Evolutionary conservation across 345 rosid species (phyloP).

Genomic region (Sapria himalayana): DNA sequence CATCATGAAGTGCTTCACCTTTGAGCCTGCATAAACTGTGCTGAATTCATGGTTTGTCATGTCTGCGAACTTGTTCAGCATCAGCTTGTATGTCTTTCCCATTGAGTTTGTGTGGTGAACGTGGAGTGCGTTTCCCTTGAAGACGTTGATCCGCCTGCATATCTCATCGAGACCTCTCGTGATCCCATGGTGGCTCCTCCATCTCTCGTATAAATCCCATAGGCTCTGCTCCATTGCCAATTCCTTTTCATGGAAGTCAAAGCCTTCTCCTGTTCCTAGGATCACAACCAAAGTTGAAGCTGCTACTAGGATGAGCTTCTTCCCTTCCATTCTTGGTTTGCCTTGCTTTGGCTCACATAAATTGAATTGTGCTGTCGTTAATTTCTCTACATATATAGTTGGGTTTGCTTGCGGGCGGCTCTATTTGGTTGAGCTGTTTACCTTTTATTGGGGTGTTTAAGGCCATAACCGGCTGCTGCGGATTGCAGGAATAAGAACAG

Average conservation of each 20-base stretch:
- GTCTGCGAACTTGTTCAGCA: conserved; percentile 72
- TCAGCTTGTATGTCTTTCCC: conserved; percentile 61
- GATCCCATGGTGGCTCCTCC: conserved; percentile 76
- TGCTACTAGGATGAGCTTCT: conserved; percentile 13
- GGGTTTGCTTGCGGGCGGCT: no score
- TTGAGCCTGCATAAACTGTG: conserved; percentile 38
- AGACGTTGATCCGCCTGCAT: conserved; percentile 47
- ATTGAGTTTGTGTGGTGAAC: conserved; percentile 47
- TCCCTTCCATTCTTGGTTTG: conserved; percentile 11
- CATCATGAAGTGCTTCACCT: conserved; percentile 50
- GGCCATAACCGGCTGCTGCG: no score
- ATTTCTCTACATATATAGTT: no score
- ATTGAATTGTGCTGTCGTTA: no score
- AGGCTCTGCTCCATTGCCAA: conserved; percentile 39
- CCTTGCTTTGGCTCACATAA: no score
- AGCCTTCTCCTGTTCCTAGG: conserved; percentile 20
- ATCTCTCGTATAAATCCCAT: conserved; percentile 63
- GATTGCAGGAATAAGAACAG: no score
- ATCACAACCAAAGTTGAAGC: conserved; percentile 24
- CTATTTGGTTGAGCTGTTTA: no score
- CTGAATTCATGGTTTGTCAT: conserved; percentile 64
- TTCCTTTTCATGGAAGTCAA: conserved; percentile 52
- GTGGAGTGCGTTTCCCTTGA: conserved; percentile 49
- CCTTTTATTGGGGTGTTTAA: no score
- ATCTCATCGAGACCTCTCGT: conserved; percentile 47